Conservation (phyloP, 768 basidiomycete genomes). For the Leccinum boreale region DNA sequence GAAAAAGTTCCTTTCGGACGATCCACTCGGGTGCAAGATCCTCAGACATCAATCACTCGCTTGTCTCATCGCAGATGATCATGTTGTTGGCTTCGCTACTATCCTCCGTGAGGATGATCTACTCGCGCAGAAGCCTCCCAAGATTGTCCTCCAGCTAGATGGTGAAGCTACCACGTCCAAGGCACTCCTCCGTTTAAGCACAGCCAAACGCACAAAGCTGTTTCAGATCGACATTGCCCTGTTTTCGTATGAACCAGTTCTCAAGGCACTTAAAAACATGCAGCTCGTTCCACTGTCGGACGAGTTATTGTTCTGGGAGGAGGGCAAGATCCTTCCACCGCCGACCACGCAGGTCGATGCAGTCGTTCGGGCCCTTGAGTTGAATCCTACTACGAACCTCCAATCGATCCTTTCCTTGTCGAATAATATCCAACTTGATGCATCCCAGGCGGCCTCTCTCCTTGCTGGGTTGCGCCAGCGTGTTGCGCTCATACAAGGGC, state of each 20-base stretch:
- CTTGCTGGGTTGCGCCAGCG: slow-evolving; percentile 52
- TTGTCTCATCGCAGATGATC: slow-evolving; percentile 48
- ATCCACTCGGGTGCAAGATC: slow-evolving; percentile 33
- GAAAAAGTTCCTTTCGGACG: slow-evolving; percentile 36
- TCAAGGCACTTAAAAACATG: slow-evolving; percentile 53
- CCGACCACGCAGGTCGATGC: slow-evolving; percentile 5
- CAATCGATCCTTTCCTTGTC: slow-evolving; percentile 33
- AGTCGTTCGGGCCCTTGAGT: slow-evolving; percentile 29
- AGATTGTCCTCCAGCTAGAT: slow-evolving; percentile 54
- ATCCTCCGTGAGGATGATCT: slow-evolving; percentile 54
- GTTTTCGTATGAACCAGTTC: slow-evolving; percentile 62
- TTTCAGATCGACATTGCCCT: slow-evolving; percentile 61
- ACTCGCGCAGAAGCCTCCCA: slow-evolving; percentile 45
- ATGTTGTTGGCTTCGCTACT: slow-evolving; percentile 52
- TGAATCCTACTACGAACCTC: slow-evolving; percentile 40
- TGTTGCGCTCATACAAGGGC: slow-evolving; percentile 67
- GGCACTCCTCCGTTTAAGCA: slow-evolving; percentile 40
- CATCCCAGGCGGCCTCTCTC: slow-evolving; percentile 46
- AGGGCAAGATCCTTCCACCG: slow-evolving; percentile 15
- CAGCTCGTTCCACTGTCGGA: slow-evolving; percentile 44
- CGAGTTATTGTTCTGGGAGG: slow-evolving; percentile 56
- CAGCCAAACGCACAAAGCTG: slow-evolving; percentile 36
- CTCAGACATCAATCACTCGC: slow-evolving; percentile 55
- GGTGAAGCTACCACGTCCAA: slow-evolving; percentile 40
- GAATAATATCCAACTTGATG: slow-evolving; percentile 47